Conservation (phyloP, 805 yeast species). For the Candida tammaniensis region DNA sequence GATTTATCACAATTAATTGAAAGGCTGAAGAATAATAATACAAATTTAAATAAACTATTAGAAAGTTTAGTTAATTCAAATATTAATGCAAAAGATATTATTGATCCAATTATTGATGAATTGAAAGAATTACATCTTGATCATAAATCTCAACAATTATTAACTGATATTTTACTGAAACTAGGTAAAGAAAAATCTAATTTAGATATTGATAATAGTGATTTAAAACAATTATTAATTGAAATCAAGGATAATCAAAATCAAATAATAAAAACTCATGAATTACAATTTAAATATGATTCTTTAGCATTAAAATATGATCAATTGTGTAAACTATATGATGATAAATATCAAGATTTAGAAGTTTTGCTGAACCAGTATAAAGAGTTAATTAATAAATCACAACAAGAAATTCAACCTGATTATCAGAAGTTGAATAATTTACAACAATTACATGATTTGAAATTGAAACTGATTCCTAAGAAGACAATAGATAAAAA, state of each 20-base stretch:
- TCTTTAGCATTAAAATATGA: constrained; percentile 7
- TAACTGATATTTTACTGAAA: constrained; percentile 3
- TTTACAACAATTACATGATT: constrained; percentile 11
- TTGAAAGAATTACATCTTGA: constrained; percentile 24
- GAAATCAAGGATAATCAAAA: constrained; percentile 6
- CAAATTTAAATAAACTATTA: constrained; percentile 32
- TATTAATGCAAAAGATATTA: constrained; percentile 15
- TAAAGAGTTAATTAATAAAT: constrained; percentile 5
- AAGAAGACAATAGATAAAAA: constrained; percentile 12
- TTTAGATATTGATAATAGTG: too few species aligned
- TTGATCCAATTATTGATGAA: constrained; percentile 26
- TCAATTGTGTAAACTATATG: constrained; percentile 8
- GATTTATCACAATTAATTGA: constrained; percentile 37
- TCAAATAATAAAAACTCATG: constrained; percentile 1
- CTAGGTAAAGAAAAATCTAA: neutral
- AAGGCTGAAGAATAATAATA: constrained; percentile 40
- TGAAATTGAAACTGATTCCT: constrained; percentile 7
- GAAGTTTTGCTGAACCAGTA: constrained; percentile 7
- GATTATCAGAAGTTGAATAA: constrained; percentile 5
- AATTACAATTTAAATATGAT: constrained; percentile 18
- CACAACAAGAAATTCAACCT: constrained; percentile 3
- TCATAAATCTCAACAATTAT: constrained; percentile 8
- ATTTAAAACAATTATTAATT: neutral
- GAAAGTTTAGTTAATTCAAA: constrained; percentile 33
- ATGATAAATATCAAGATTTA: constrained; percentile 7